Base-by-base conservation (phyloP, 1,284 basidiomycete genomes). In the Boletus mariae region DNA sequence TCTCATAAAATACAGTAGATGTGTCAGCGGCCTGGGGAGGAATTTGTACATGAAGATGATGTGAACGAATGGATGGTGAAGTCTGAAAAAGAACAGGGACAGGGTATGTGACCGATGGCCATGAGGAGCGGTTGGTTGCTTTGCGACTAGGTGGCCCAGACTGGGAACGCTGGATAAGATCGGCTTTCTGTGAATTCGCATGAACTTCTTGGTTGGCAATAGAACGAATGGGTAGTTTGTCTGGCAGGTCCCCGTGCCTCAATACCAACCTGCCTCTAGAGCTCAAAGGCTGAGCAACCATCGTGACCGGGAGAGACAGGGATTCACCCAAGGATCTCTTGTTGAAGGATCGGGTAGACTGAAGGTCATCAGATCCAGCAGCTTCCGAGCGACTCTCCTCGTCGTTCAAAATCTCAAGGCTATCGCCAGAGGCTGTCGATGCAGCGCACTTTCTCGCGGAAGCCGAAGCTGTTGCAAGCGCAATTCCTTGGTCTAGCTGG, bases 381-480 rank as follows among this genome's bases (percentile, higher is more conserved):
- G 75, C 69, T 56, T 84, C 84, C 3, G 80, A 83, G 17, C 62
- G 69, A 31, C 72, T 75, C 53, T 85, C 85, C 38, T 84, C 85
- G 59, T 87, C 85, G 15, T 83, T 84, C 54, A 78, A 65, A 38
- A 78, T 72, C 51, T 86, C 85, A 28, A 66, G 47, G 61, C 82
- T 83, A 56, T 80, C 82, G 55, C 77, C 80, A 5, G 84, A 82
- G 4, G 78, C 80, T 1, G 77, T 78, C 25, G 76, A 71, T 54
- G 65, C 61, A 51, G 80, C 77, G 17, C 63, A 71, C 56, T 80
- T 77, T 17, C 84, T 75, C 2, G 81, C 80, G 17, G 76, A 76
- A 1, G 76, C 79, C 1, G 83, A 75, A n/a, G 80, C 73, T 1
- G 87, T 90, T 8, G 87, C 88, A 12, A 90, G 69, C 38, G 80